Conservation (phyloP, 2,329 filamentous ascomycete genomes). For the Penicillium sp. region DNA sequence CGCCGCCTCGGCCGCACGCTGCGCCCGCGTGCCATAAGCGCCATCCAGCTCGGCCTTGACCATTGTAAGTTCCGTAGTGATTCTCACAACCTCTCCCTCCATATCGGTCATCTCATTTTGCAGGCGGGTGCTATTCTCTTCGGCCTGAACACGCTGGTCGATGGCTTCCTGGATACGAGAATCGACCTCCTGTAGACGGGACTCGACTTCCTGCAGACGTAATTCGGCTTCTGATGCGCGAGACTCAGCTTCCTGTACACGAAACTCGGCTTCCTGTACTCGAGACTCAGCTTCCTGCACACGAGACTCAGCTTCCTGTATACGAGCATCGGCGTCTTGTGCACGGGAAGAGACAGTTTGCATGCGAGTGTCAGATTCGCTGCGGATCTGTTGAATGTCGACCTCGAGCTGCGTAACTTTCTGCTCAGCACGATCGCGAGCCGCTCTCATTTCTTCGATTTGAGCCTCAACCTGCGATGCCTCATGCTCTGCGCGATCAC, state of each 20-base stretch:
- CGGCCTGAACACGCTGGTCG: conserved; percentile 34
- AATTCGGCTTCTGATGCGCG: neutral
- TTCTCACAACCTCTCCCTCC: conserved; percentile 66
- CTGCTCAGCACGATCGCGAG: conserved; percentile 33
- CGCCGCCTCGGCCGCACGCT: conserved; percentile 69
- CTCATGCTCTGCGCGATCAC: conserved; percentile 25
- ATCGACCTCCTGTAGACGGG: neutral
- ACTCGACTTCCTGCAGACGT: conserved; percentile 9
- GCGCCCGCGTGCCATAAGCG: conserved; percentile 79
- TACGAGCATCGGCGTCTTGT: conserved; percentile 19
- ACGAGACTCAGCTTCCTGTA: neutral
- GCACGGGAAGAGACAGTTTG: conserved; percentile 15
- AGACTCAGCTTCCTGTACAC: conserved; percentile 19
- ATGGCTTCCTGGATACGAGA: conserved; percentile 8
- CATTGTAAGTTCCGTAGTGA: conserved; percentile 83
- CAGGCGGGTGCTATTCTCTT: conserved; percentile 44
- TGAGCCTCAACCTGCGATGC: conserved; percentile 3
- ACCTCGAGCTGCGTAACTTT: conserved; percentile 34
- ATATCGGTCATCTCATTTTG: conserved; percentile 58
- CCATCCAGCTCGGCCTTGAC: conserved; percentile 89
- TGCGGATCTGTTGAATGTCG: conserved; percentile 36
- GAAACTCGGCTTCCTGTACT: conserved; percentile 6
- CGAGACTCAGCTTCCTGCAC: neutral
- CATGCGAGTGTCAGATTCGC: conserved; percentile 33
- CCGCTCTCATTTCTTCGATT: conserved; percentile 19